Percentiles rank a stretch among this genome's conserved stretches.
Evolutionary conservation across 208 protist species (phyloP).

Genomic region (Balamuthia mandrillaris): DNA sequence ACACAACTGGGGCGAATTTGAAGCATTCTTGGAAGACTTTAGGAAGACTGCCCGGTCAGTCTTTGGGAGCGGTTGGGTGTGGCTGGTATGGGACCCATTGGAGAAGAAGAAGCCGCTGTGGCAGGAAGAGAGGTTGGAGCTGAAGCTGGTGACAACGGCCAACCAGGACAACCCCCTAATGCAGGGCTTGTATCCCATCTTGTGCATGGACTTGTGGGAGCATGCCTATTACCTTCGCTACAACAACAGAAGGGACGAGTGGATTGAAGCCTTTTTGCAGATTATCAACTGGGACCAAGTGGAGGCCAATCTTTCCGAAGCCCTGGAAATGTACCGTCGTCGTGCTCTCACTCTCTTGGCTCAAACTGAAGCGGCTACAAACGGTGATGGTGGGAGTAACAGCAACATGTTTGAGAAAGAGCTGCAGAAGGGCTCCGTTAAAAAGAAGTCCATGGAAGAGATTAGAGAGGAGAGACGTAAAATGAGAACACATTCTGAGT

Average conservation of each 20-base stretch:
- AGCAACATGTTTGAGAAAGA: too few relatives aligned
- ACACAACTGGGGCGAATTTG: slow-evolving; percentile 45
- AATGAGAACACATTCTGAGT: too few relatives aligned
- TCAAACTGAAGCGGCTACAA: too few relatives aligned
- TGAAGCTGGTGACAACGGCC: neutral
- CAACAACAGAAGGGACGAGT: slow-evolving; percentile 61
- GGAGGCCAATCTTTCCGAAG: too few relatives aligned
- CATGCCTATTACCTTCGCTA: slow-evolving; percentile 93
- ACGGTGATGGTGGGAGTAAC: too few relatives aligned
- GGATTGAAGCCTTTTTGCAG: slow-evolving; percentile 81
- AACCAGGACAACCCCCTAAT: slow-evolving; percentile 65
- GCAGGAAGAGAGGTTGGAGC: neutral
- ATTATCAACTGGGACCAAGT: slow-evolving; percentile 87
- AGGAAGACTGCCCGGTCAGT: slow-evolving; percentile 79
- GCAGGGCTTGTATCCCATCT: slow-evolving; percentile 71
- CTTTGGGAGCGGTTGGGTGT: slow-evolving; percentile 90
- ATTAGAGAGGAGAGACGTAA: too few relatives aligned
- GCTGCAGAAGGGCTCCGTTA: too few relatives aligned
- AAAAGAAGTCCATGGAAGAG: too few relatives aligned
- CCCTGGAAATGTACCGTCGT: too few relatives aligned
- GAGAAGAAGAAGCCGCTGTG: too few relatives aligned
- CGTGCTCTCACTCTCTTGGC: too few relatives aligned
- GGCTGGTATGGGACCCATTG: slow-evolving; percentile 77
- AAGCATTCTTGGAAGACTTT: slow-evolving; percentile 88
- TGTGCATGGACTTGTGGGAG: slow-evolving; percentile 88